Evolutionary conservation across 73 alveolate genomes (phyloP).

Genomic region (Effrenium voratum): DNA sequence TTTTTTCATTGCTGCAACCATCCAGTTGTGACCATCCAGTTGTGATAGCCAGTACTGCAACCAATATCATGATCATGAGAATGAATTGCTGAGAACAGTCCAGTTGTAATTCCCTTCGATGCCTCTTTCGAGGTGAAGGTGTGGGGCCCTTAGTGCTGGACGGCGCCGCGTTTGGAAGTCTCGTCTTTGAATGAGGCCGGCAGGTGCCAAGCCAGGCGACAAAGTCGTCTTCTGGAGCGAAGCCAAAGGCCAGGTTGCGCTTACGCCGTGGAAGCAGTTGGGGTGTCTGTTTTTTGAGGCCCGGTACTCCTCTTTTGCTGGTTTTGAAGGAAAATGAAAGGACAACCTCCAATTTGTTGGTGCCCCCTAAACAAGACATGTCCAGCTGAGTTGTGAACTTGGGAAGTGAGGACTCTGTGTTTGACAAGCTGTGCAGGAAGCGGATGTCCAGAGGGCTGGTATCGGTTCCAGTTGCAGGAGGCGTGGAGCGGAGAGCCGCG

Average conservation of each 20-base stretch:
- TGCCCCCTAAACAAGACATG: not conserved
- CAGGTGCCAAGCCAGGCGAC: not conserved
- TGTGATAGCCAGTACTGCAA: not conserved
- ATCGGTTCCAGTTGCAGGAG: constrained; percentile 31
- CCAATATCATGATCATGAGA: not conserved
- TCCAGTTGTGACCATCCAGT: not conserved
- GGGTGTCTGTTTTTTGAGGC: not conserved
- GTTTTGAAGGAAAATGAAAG: not conserved
- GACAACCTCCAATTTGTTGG: not conserved
- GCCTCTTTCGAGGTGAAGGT: no score
- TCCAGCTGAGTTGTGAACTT: not conserved
- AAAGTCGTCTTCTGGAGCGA: constrained; percentile 37
- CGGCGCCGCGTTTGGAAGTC: not conserved
- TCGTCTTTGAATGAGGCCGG: not conserved
- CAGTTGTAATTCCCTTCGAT: no score
- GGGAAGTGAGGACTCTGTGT: not conserved
- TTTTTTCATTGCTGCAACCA: not conserved
- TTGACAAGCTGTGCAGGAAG: not conserved
- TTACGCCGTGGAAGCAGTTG: not conserved
- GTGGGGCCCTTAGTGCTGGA: no score
- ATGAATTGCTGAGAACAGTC: not conserved
- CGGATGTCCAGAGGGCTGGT: constrained; percentile 61
- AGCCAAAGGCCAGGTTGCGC: not conserved
- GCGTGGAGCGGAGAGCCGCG: no score
- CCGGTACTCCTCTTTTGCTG: not conserved